Evolutionary conservation across 495 filamentous ascomycete genomes (phyloP).

Genomic region (Letharia columbiana): DNA sequence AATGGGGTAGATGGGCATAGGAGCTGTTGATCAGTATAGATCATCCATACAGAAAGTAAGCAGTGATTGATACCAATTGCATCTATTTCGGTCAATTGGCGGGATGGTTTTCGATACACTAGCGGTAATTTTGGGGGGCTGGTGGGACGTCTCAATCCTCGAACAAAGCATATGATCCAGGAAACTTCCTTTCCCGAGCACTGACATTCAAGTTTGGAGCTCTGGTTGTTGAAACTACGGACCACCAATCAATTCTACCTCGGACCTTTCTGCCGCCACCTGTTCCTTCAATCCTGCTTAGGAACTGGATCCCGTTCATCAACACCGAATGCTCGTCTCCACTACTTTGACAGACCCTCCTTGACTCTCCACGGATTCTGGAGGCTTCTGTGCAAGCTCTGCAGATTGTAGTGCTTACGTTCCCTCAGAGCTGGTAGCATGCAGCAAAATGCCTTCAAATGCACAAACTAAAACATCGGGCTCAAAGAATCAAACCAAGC

Average conservation of each 20-base stretch:
- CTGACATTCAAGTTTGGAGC: not conserved
- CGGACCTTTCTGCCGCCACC: not conserved
- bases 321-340: not conserved
- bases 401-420: not conserved
- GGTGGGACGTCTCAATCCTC: conserved; percentile 6
- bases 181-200: not conserved
- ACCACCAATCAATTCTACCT: not conserved
- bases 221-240: not conserved
- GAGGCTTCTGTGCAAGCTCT: conserved; percentile 1
- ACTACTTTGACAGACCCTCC: not conserved
- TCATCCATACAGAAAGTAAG: conserved; percentile 1
- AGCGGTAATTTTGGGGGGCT: conserved; percentile 6
- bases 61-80: conserved; percentile 2
- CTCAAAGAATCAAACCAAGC: conserved; percentile 19
- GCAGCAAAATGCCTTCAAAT: conserved; percentile 24
- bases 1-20: not conserved
- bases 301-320: not conserved
- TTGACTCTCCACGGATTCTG: not conserved
- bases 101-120: conserved; percentile 9
- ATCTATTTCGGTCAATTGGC: not conserved
- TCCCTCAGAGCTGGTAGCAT: not conserved
- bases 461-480: conserved; percentile 18
- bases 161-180: conserved; percentile 12
- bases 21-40: conserved; percentile 2
- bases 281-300: not conserved